Conservation (phyloP, 2,329 filamentous ascomycete genomes). For the Rutstroemia sp. region DNA sequence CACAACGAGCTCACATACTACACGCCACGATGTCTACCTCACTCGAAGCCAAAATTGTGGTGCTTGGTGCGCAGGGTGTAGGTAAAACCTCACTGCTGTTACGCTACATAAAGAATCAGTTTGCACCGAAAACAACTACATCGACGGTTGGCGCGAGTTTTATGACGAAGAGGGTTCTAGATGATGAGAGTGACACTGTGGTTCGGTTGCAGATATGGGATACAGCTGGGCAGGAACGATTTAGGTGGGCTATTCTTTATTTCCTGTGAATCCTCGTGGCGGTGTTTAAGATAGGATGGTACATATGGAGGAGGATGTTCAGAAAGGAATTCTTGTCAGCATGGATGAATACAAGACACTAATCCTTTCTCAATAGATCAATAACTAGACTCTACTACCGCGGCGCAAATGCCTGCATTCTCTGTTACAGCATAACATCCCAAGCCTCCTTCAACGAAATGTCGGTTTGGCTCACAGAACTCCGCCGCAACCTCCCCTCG, state of each 20-base stretch:
- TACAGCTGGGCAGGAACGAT: constrained; percentile 91
- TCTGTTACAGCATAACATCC: constrained; percentile 92
- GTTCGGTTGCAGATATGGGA: constrained; percentile 97
- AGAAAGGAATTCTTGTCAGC: not conserved
- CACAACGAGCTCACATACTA: not conserved
- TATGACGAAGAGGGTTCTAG: constrained; percentile 71
- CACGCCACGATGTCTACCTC: constrained; percentile 25
- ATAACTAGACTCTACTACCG: constrained; percentile 96
- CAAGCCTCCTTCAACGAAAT: constrained; percentile 82
- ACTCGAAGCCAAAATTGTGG: constrained; percentile 77
- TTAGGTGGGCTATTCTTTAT: constrained; percentile 44
- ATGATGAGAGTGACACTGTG: constrained; percentile 76
- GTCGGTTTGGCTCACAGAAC: constrained; percentile 82
- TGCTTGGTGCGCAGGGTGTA: constrained; percentile 71
- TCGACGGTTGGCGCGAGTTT: constrained; percentile 78
- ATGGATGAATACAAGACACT: not conserved
- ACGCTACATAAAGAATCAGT: constrained; percentile 45
- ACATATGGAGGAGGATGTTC: too few species aligned
- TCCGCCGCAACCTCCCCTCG: constrained; percentile 66
- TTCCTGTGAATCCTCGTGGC: not conserved
- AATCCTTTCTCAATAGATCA: constrained; percentile 35
- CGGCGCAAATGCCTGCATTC: constrained; percentile 85
- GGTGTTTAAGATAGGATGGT: not conserved
- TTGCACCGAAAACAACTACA: constrained; percentile 27
- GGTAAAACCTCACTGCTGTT: constrained; percentile 74